A percentile compares a stretch with the other conserved stretches of the same genome.
Conservation (phyloP, 2,329 filamentous ascomycete species). For the Epichloe sp. region DNA sequence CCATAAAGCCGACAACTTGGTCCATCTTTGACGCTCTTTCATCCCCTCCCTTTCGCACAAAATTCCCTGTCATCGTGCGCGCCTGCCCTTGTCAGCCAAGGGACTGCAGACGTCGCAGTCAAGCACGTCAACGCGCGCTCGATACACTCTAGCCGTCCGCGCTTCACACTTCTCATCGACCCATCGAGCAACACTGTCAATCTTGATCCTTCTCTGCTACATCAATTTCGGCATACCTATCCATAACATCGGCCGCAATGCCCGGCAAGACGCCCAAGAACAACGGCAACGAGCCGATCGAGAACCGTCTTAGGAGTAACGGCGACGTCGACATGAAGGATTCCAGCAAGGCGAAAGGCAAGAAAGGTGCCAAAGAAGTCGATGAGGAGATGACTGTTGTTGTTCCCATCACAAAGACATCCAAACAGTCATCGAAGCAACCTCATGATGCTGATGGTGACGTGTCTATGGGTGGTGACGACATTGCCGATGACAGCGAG, state of each 20-base stretch:
- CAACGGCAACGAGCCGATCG: constrained; percentile 56
- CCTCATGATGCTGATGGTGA: constrained; percentile 53
- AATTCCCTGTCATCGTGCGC: constrained; percentile 3
- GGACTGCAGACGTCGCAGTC: constrained; percentile 2
- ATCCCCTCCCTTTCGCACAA: neutral
- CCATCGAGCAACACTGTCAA: neutral
- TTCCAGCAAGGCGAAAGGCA: constrained; percentile 52
- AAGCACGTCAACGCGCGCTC: constrained; percentile 3
- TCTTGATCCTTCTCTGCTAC: neutral
- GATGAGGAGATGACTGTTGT: constrained; percentile 75
- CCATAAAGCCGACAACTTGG: neutral
- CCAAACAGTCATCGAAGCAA: constrained; percentile 43
- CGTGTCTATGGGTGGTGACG: constrained; percentile 54
- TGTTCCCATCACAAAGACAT: constrained; percentile 57
- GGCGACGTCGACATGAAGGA: constrained; percentile 58
- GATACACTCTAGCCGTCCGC: neutral
- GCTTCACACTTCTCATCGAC: neutral
- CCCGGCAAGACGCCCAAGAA: constrained; percentile 61
- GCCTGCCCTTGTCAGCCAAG: constrained; percentile 3
- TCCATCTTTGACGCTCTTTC: constrained; percentile 4
- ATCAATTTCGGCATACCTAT: neutral
- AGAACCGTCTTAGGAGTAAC: constrained; percentile 53
- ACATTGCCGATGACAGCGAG: constrained; percentile 38
- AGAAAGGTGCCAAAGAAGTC: constrained; percentile 50
- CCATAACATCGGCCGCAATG: constrained; percentile 32